Conservation (phyloP, 148 eudicot species). For the Chenopodium formosanum region DNA sequence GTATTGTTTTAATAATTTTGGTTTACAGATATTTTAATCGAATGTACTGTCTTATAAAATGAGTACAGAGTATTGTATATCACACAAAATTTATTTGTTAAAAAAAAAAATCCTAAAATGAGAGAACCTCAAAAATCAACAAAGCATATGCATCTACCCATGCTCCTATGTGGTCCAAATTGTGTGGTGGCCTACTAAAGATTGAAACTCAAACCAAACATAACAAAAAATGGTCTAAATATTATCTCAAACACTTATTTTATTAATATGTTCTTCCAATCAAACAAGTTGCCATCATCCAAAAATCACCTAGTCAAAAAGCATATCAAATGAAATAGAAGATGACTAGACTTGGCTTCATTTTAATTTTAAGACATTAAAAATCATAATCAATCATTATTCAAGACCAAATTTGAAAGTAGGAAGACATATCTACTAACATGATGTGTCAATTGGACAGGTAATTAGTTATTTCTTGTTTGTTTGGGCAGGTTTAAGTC, state of each 20-base stretch:
- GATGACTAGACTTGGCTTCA: not conserved
- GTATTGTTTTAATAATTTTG: not conserved
- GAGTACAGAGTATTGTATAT: not conserved
- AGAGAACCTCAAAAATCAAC: not conserved
- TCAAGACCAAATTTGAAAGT: not conserved
- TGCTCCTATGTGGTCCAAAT: not conserved
- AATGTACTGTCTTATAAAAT: too few relatives aligned
- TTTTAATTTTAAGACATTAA: constrained; percentile 4
- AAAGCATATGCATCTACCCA: not conserved
- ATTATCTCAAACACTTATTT: not conserved
- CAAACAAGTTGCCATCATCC: not conserved
- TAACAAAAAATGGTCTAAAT: not conserved
- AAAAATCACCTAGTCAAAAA: not conserved
- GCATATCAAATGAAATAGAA: not conserved
- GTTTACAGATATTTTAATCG: not conserved
- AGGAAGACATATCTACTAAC: not conserved
- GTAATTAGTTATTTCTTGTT: not conserved
- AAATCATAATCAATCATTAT: constrained; percentile 11
- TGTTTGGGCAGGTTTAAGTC: not conserved
- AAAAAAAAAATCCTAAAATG: not conserved
- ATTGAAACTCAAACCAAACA: not conserved
- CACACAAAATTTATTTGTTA: not conserved
- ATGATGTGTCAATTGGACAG: constrained; percentile 7
- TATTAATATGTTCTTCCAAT: not conserved
- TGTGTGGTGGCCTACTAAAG: not conserved